Evolutionary conservation across 1,284 basidiomycete genomes (phyloP).

Genomic region (Pseudozyma sp.): DNA sequence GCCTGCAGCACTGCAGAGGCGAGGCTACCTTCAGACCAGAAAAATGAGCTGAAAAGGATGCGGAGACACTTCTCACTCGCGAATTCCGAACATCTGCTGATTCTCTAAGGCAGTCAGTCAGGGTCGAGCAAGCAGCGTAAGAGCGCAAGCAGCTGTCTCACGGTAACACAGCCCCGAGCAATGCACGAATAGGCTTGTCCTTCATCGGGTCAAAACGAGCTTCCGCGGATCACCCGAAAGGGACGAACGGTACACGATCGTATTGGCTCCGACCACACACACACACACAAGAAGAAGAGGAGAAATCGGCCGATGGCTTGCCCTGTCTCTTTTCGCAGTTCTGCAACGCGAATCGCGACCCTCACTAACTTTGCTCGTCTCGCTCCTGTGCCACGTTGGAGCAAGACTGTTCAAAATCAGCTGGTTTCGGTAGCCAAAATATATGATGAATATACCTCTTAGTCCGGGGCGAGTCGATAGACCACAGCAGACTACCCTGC

Average conservation of each 20-base stretch:
- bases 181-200: too few species aligned
- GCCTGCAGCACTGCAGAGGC: background rate
- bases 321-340: background rate
- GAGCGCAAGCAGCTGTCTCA: too few species aligned
- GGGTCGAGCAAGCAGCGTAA: too few species aligned
- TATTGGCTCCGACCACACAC: too few species aligned
- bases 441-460: background rate
- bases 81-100: constrained; percentile 6
- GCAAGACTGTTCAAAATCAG: constrained; percentile 6
- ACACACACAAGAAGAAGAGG: too few species aligned
- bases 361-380: background rate
- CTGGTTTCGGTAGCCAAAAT: constrained; percentile 1
- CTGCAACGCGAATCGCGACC: background rate
- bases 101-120: too few species aligned
- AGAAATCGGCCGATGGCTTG: background rate
- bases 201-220: too few species aligned
- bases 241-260: too few species aligned
- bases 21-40: background rate
- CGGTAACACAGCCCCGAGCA: too few species aligned
- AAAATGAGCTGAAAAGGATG: background rate
- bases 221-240: too few species aligned
- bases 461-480: too few species aligned
- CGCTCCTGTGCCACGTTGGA: background rate
- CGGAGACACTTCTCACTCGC: background rate
- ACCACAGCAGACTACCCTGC: too few species aligned